Percentiles rank a stretch among this genome's conserved stretches.
phyloP scores from a whole-genome alignment of 805 yeast genomes.

The Candida tammaniensis region DNA sequence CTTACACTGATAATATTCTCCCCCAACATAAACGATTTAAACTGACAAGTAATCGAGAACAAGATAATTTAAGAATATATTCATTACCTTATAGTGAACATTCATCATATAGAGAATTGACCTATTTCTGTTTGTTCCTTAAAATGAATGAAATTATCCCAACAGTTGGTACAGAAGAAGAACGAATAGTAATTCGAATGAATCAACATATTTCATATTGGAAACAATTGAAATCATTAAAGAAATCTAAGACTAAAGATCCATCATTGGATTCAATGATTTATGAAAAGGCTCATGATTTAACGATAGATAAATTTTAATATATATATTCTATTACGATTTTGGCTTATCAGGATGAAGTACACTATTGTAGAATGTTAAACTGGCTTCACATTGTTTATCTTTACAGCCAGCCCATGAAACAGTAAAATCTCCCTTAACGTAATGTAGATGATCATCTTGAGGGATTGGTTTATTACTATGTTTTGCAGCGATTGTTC shows the following conservation, averaged over 20 bases:
- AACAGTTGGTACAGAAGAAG: conserved; percentile 59
- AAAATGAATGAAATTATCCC: conserved; percentile 61
- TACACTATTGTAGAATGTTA: conserved; percentile 24
- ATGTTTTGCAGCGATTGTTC: conserved; percentile 33
- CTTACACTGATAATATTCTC: conserved; percentile 24
- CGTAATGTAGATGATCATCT: conserved; percentile 46
- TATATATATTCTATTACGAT: background rate
- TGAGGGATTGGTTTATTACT: conserved; percentile 19
- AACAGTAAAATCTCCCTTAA: conserved; percentile 66
- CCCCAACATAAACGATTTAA: conserved; percentile 21
- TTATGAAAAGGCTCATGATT: conserved; percentile 7
- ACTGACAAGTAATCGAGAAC: conserved; percentile 18
- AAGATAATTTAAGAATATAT: conserved; percentile 41
- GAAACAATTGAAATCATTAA: conserved; percentile 21
- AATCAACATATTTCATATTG: conserved; percentile 28
- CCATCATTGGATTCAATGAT: conserved; percentile 10
- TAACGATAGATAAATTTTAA: conserved; percentile 7
- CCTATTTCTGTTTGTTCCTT: conserved; percentile 57
- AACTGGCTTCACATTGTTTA: conserved; percentile 51
- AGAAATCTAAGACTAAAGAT: conserved; percentile 8
- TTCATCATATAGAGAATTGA: conserved; percentile 80
- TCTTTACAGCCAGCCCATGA: conserved; percentile 56
- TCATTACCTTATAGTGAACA: conserved; percentile 91
- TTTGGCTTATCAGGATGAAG: conserved; percentile 6
- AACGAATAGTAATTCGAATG: conserved; percentile 26